phyloP scores from a whole-genome alignment of 495 filamentous ascomycete genomes.

The Friedmanniomyces endolithicus region DNA sequence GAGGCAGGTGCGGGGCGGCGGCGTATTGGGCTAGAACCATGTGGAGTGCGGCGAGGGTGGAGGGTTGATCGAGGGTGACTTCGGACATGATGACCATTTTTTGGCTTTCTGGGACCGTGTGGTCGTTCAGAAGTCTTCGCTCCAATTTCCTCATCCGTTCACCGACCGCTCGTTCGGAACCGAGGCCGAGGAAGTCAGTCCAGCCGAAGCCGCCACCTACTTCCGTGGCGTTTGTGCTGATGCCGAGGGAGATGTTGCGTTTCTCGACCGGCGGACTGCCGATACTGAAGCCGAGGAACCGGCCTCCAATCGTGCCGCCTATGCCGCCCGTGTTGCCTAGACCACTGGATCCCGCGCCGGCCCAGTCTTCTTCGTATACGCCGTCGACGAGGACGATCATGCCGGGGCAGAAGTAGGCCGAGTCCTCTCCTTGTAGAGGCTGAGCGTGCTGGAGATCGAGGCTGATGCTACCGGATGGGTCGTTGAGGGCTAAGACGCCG shows the following conservation, averaged over 20 bases:
- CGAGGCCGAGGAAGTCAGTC: conserved; percentile 88
- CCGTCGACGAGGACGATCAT: conserved; percentile 94
- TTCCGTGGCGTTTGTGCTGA: conserved; percentile 33
- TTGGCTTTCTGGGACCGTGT: conserved; percentile 10
- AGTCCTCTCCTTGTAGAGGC: conserved; percentile 63
- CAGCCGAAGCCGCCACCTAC: conserved; percentile 68
- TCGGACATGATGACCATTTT: conserved; percentile 68
- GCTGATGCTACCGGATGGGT: conserved; percentile 74
- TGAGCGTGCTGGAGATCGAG: conserved; percentile 72
- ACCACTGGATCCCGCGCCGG: conserved; percentile 39
- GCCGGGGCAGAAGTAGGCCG: conserved; percentile 80
- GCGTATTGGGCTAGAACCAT: conserved; percentile 63
- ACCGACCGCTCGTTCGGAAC: conserved; percentile 76
- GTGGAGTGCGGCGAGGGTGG: conserved; percentile 59
- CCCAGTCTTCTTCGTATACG: conserved; percentile 77
- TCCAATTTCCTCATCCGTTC: conserved; percentile 63
- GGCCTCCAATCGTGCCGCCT: conserved; percentile 77
- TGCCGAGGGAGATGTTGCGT: conserved; percentile 63
- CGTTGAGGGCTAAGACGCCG: conserved; percentile 67
- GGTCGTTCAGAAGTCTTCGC: conserved; percentile 29
- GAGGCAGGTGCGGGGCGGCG: conserved; percentile 52
- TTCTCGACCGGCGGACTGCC: conserved; percentile 84
- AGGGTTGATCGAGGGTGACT: conserved; percentile 70
- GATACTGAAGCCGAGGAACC: conserved; percentile 77
- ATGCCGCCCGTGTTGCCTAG: conserved; percentile 66